These are phyloP conservation scores for Neonectria ditissima DNA, from an alignment of 2,329 filamentous ascomycete genomes.

Conservation along the genomic window DNA sequence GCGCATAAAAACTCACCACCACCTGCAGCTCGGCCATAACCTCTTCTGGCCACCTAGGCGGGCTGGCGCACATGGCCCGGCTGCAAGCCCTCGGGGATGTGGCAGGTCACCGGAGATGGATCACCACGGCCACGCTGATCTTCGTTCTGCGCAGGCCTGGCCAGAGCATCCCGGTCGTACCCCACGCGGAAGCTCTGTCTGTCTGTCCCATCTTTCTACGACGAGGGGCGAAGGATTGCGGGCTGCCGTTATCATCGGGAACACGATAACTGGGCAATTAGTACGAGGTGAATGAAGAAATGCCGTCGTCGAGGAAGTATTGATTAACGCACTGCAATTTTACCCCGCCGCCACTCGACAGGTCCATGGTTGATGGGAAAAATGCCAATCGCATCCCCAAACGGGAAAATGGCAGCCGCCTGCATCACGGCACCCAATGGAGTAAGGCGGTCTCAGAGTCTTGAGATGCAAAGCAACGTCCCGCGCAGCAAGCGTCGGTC, in stretches of 20 bases:
- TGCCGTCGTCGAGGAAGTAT: no score
- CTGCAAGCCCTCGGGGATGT: slow-evolving; percentile 17
- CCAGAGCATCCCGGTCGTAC: slow-evolving; percentile 4
- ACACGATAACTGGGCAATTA: no score
- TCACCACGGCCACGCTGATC: slow-evolving; percentile 17
- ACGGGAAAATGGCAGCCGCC: neutral
- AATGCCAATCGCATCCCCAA: slow-evolving; percentile 18
- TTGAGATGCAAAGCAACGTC: slow-evolving; percentile 21
- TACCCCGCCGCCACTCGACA: slow-evolving; percentile 19
- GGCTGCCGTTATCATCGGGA: no score
- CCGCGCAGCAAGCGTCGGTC: slow-evolving; percentile 22
- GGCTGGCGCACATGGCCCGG: neutral
- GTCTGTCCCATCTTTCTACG: no score
- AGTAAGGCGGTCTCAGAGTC: slow-evolving; percentile 9
- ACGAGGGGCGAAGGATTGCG: slow-evolving; percentile 8
- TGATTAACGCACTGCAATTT: no score
- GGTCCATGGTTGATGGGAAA: neutral
- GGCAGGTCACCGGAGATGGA: slow-evolving; percentile 9
- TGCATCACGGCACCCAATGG: neutral
- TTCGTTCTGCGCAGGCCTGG: slow-evolving; percentile 1
- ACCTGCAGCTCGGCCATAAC: slow-evolving; percentile 12
- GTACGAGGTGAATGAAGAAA: neutral
- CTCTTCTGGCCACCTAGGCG: slow-evolving; percentile 6
- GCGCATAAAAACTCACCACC: slow-evolving; percentile 18
- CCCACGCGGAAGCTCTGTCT: slow-evolving; percentile 19